Base-by-base conservation (phyloP, 202 grass and related monocot genomes). In the Elaeis oleifera region DNA sequence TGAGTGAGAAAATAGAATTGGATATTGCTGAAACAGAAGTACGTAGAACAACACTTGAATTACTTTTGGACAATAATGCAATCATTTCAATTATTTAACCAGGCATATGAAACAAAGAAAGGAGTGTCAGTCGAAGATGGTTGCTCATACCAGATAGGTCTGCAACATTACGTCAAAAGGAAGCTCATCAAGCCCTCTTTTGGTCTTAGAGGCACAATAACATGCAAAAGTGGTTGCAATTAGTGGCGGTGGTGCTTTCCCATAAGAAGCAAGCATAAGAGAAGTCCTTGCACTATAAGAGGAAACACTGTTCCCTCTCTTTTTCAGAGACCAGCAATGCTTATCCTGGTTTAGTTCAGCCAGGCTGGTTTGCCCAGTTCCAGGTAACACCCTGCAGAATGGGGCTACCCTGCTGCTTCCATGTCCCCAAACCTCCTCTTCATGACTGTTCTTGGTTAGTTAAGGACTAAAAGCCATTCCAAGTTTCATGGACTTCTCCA, bases 101-200 rank as follows among this genome's bases (percentile, higher is more conserved):
- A 9, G 18, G 54, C 54, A 56, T 23, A 56, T 8, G 20, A 56
- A 56, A 56, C 7, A 13, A 56, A 22, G 7, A 13, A 25, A 60
- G 16, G 27, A 60, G 6, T 60, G 27, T 32, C 7, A 15, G 20
- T 59, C 24, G 25, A 23, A 59, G 20, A 29, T 1, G 23, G 4
- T 59, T 16, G 23, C 56, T 59, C 22, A 28, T 59, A 59, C 28
- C 22, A 28, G 57, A 59, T 21, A 59, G 17, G 27, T 20, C 17
- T 60, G 58, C 15, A 60, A 60, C 58, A 60, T 24, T 60, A n/a
- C 4, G 27, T 32, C 24, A 60, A 60, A 60, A 60, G 17, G 17
- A 60, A 44, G 1, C 9, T 44, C 36, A 13, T 11, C 9, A 13
- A 44, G 36, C 36, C 36, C 36, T 13, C 9, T 44, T 44, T 44